Base-by-base conservation (phyloP, 768 basidiomycete genomes). In the Boletus edulis region DNA sequence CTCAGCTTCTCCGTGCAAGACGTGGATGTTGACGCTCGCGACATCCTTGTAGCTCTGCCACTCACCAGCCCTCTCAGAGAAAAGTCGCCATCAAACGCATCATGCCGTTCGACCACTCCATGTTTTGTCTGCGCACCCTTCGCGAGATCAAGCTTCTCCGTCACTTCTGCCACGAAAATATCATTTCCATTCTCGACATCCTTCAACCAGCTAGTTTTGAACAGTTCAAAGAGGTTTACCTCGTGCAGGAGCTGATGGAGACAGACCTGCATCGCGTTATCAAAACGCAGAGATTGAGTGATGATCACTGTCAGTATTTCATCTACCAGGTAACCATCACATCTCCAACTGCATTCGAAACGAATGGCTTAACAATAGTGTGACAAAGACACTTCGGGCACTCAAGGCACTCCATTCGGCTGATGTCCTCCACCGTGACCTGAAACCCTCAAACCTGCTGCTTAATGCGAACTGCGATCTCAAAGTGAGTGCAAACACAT, bases 241-340 rank as follows among this genome's bases (percentile, higher is more conserved):
- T 82, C 51, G 81, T 83, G 9, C 81, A 81, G 72, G 90, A 92
- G 69, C 76, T 92, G 60, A 82, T 84, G 85, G 96, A 97, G 73
- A 96, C 93, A 1, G 96, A 98, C 75, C 76, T 98, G 61, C 94
- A 98, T 69, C 86, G 96, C 51, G 97, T 99, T 45, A 98, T 99
- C 63, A 81, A 92, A 24, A 96, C 97, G 0, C 96, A 98, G 72
- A 84, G 90, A 55, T 78, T 99, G 40, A 89, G 87, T 54, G 96
- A 98, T 67, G 94, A 98, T 67, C 95, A 98, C 68, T 88, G 86
- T 62, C 94, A 98, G 72, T 99, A 99, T 71, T 98, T 99, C 68
- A 87, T 96, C 61, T 99, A 99, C 71, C 96, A 98, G 80, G 87
- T 85, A 57, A 47, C 75, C 69, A 54, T 38, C 46, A 41, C 62